Base-by-base conservation (phyloP, 805 yeast genomes). In the Ogataea pini region DNA sequence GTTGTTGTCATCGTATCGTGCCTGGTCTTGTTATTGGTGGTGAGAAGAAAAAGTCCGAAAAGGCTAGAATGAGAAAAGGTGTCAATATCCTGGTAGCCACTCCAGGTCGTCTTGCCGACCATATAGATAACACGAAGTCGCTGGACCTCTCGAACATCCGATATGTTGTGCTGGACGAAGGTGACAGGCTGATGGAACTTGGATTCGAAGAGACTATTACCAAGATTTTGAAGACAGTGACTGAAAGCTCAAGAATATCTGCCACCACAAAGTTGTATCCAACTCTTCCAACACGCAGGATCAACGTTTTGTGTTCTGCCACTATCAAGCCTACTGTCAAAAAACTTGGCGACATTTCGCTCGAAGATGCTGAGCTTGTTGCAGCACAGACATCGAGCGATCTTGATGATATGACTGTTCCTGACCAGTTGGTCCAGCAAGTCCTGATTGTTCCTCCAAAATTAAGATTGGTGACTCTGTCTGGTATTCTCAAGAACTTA, bases 11-110 rank as follows among this genome's bases (percentile, higher is more conserved):
- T 62, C 81, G 86, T 67, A 78, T 94, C 36, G 99, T 95, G 4
- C 97, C 99, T 0, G 96, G 98, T 33, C 80, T 91, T 34, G 96
- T 94, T 20, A 90, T 90, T 69, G 99, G 99, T 62, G 99, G 99
- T 52, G 99, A 94, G 65, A 91, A 92, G 78, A 92, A 92, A 67
- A 95, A 94, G 63, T 80, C 96, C 1, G 99, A 94, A 67, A 94
- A 94, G 76, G 97, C 98, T 1, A 73, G 99, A 60, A 70, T 94
- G 28, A 79, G 99, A 63, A 92, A 92, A 66, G 99, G 99, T 55
- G 96, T 91, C 28, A 94, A 94, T 66, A 83, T 94, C 28, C 76
- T 94, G n/a, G 95, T 94, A 36, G 97, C 96, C 10, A 94, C 99
- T 0, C 99, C 99, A 2, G 99, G 99, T 51, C 79, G 99, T 59